Evolutionary conservation across 1,284 basidiomycete species (phyloP), one percentile per base, ranked within the genome.

Genomic region (Irpex sp.): DNA sequence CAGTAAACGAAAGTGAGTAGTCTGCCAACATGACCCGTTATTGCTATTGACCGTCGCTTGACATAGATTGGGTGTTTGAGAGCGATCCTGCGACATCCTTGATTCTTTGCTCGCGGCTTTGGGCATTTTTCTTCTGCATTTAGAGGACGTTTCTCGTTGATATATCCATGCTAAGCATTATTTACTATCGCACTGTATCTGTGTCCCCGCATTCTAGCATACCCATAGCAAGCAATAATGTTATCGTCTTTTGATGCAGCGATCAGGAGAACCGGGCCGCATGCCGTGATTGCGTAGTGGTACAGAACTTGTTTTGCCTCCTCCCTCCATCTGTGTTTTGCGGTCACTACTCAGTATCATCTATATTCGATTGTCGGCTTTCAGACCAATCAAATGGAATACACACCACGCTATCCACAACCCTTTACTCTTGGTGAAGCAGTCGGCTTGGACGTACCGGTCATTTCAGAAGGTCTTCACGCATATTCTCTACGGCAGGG

Each of bases 351-450:
- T 33, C 31, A 33, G 31, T 33, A 33, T 33, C 31, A 33, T 33
- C 31, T 33, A 33, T 33, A 33, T 33, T 33, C 31, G 31, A 33
- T 33, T 33, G 6, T 33, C 31, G 3, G 7, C 7, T 6, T 6
- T 33, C 31, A 33, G 31, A 47, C 43, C 13, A 17, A 47, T 7
- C 13, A 15, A 43, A 88, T 90, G 87, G 87, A 88, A 55, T 92
- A 86, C 74, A 78, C 67, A 59, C 87, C 89, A 49, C 83, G 81
- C 55, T 86, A 90, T 72, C 63, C 79, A 3, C 92, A 94, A 67
- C 92, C 92, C 0, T 94, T 94, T 75, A 87, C 90, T 4, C 74
- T 92, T 26, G 74, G 77, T 58, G 83, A 94, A 71, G 92, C 89
- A 0, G 77, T 83, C 35, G 76, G 75, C 21, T 78, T 94, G 57